These are phyloP conservation scores for Exophiala aquamarina DNA, from an alignment of 2,329 filamentous ascomycete species.

Conservation along the genomic window DNA sequence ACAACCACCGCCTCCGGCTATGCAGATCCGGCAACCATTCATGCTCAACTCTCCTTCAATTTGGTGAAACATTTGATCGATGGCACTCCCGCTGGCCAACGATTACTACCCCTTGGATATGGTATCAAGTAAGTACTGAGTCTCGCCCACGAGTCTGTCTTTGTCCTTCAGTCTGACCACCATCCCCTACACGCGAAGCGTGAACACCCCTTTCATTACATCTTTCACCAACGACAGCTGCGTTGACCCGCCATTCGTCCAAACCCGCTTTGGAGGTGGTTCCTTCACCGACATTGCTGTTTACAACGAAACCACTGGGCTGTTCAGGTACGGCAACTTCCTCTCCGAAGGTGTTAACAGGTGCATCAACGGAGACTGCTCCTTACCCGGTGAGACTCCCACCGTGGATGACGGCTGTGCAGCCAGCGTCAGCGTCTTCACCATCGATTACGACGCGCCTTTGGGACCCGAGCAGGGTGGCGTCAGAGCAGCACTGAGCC, in stretches of 20 bases:
- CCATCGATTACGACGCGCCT: conserved; percentile 53
- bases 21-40: conserved; percentile 44
- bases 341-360: conserved; percentile 45
- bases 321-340: conserved; percentile 45
- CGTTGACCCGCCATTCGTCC: conserved; percentile 45
- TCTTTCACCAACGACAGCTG: conserved; percentile 40
- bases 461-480: conserved; percentile 10
- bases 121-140: conserved; percentile 36
- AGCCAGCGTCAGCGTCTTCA: conserved; percentile 47
- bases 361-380: conserved; percentile 54
- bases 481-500: conserved; percentile 12
- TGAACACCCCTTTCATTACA: conserved; percentile 51
- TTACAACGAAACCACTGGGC: conserved; percentile 43
- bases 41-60: conserved; percentile 44
- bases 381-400: conserved; percentile 52
- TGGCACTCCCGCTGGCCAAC: conserved; percentile 33
- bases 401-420: conserved; percentile 46
- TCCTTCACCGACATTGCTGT: conserved; percentile 49
- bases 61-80: conserved; percentile 48
- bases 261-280: conserved; percentile 51
- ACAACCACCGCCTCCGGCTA: conserved; percentile 33
- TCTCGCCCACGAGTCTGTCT: not conserved
- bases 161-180: not conserved
- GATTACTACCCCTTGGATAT: conserved; percentile 49
- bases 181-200: conserved; percentile 29